A percentile compares a stretch with the other conserved stretches of the same genome.
Conservation (phyloP, 2,329 filamentous ascomycete genomes). For the Delphinella strobiligena region DNA sequence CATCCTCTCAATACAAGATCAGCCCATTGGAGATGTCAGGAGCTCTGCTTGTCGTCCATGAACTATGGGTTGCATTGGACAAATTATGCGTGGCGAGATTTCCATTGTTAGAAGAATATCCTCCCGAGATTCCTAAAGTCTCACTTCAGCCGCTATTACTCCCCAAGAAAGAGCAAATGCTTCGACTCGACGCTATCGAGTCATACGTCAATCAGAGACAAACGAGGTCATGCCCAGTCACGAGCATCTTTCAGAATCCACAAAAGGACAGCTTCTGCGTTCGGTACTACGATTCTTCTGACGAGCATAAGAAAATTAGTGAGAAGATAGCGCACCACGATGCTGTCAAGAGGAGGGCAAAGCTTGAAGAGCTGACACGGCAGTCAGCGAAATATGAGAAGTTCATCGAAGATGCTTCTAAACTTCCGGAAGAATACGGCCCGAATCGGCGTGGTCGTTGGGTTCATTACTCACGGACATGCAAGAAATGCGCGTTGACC, state of each 20-base stretch:
- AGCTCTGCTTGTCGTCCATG: constrained; percentile 43
- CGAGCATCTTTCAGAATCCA: constrained; percentile 37
- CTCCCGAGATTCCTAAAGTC: constrained; percentile 40
- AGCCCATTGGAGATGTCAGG: constrained; percentile 40
- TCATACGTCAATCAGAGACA: no score
- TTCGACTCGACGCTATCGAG: constrained; percentile 39
- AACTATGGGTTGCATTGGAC: constrained; percentile 49
- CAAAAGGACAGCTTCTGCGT: constrained; percentile 30
- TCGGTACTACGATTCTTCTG: constrained; percentile 29
- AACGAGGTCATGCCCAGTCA: constrained; percentile 10
- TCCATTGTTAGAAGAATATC: constrained; percentile 39
- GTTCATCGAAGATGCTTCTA: not conserved
- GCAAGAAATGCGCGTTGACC: constrained; percentile 33
- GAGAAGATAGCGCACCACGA: constrained; percentile 24
- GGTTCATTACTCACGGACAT: constrained; percentile 17
- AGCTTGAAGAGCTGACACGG: constrained; percentile 27
- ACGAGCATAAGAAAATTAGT: constrained; percentile 14
- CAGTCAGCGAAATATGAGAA: not conserved
- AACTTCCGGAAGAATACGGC: no score
- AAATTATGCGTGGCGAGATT: constrained; percentile 27
- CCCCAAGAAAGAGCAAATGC: constrained; percentile 34
- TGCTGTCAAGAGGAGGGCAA: constrained; percentile 17
- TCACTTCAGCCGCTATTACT: constrained; percentile 39
- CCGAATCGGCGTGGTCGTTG: no score
- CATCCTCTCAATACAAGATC: constrained; percentile 25